These are phyloP conservation scores for Logfia minima DNA, from an alignment of 129 eudicot genomes.

Conservation along the genomic window DNA sequence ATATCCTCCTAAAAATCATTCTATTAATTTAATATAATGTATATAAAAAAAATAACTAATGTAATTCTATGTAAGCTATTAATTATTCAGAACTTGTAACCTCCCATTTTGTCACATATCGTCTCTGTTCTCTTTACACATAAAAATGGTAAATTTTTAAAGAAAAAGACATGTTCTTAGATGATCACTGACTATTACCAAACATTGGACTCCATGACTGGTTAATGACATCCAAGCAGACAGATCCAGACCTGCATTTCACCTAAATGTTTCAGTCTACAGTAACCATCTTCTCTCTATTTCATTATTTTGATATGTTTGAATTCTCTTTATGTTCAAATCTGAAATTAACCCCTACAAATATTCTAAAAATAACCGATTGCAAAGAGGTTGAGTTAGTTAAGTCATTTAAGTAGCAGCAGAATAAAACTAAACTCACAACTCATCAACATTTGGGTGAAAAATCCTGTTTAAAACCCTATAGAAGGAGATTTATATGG, in stretches of 20 bases:
- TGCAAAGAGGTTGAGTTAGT: conserved; percentile 7
- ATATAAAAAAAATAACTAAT: background rate
- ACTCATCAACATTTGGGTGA: conserved; percentile 88
- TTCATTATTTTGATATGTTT: background rate
- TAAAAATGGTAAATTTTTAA: background rate
- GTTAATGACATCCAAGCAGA: conserved; percentile 89
- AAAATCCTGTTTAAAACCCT: conserved; percentile 73
- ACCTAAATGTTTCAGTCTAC: conserved; percentile 28
- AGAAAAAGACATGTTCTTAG: background rate
- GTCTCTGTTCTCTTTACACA: background rate
- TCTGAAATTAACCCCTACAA: background rate
- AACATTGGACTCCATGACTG: conserved; percentile 97
- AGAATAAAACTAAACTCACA: conserved; percentile 44
- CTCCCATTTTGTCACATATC: background rate
- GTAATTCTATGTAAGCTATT: background rate
- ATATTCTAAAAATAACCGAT: background rate
- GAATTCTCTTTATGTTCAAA: background rate
- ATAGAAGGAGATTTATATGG: conserved; percentile 88
- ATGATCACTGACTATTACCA: conserved; percentile 43
- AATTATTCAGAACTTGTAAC: background rate
- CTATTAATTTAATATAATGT: background rate
- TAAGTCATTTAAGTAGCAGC: background rate
- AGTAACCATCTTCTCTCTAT: conserved; percentile 6
- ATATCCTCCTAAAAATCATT: background rate
- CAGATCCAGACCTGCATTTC: conserved; percentile 79